phyloP scores from a whole-genome alignment of 495 filamentous ascomycete species.

The Aspergillus leporis region DNA sequence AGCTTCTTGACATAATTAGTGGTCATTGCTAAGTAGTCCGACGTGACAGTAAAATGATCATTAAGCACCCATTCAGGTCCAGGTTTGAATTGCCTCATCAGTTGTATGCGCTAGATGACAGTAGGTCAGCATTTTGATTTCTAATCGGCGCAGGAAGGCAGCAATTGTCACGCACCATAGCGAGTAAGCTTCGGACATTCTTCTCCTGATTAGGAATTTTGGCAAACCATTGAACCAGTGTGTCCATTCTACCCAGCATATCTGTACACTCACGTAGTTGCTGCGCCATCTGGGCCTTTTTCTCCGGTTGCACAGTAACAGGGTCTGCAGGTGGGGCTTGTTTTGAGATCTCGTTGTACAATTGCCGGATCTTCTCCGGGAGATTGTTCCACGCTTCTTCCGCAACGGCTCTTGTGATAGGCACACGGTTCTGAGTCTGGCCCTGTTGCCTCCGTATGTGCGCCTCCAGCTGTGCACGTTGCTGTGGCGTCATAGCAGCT shows the following conservation, averaged over 20 bases:
- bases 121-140: conserved; percentile 22
- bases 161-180: conserved; percentile 35
- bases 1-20: conserved; percentile 47
- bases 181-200: conserved; percentile 42
- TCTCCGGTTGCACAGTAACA: conserved; percentile 40
- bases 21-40: conserved; percentile 53
- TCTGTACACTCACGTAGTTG: conserved; percentile 44
- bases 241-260: conserved; percentile 42
- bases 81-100: conserved; percentile 58
- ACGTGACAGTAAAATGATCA: conserved; percentile 59
- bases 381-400: conserved; percentile 44
- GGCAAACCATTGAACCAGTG: conserved; percentile 40
- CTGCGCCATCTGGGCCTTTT: conserved; percentile 49
- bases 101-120: conserved; percentile 49
- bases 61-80: conserved; percentile 53
- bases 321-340: conserved; percentile 31
- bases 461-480: conserved; percentile 44
- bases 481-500: conserved; percentile 51
- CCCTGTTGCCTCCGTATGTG: conserved; percentile 37
- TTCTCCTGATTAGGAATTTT: conserved; percentile 44
- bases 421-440: conserved; percentile 24
- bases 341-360: conserved; percentile 41
- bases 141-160: background rate
- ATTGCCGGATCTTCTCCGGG: conserved; percentile 37
- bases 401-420: conserved; percentile 31